Base-by-base conservation (phyloP, 2,329 filamentous ascomycete species). In the Aspergillus aculeatus region DNA sequence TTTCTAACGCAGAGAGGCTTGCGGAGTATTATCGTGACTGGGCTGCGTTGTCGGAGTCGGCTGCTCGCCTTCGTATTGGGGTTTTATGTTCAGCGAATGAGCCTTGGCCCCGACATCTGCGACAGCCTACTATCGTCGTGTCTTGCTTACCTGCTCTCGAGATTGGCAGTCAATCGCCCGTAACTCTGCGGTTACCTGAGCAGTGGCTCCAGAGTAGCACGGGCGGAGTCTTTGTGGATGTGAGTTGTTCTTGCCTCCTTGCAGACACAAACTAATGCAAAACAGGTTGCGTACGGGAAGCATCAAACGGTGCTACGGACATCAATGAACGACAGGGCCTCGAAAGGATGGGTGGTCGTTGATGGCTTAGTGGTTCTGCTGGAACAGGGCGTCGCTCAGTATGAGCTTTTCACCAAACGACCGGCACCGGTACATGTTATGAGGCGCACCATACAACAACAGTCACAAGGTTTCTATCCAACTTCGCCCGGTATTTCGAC, bases 331-430 rank as follows among this genome's bases (percentile, higher is more conserved):
- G 47, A 51, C 2, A 57, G 59, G 16, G 41, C 54, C 47, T 57
- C 54, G 5, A 55, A 57, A 35, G 68, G 68, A 6, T 70, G 68
- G 68, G 59, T 66, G 1, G 56, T 69, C 9, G 66, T 69, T 4
- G 66, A 68, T 61, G 68, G 68, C 5, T 44, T 66, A 14, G 57
- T 54, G 11, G 60, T 69, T 5, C 41, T 70, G 10, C 19, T 67
- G 23, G 64, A 69, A 47, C 68, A 70, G 48, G 68, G 65, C 16
- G 62, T 69, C 53, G 64, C 64, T 10, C 68, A 70, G 44, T 69
- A 64, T 44, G 66, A 70, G 49, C 52, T 70, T 2, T 67, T 70
- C 44, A 70, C 66, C 1, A 54, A 58, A 26, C 50, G 66, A 9
- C 66, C 64, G 16, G 68, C 68, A 1, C 68, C 68, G 2, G 56